phyloP scores from a whole-genome alignment of 2,329 filamentous ascomycete species.

The Colletotrichum plurivorum region DNA sequence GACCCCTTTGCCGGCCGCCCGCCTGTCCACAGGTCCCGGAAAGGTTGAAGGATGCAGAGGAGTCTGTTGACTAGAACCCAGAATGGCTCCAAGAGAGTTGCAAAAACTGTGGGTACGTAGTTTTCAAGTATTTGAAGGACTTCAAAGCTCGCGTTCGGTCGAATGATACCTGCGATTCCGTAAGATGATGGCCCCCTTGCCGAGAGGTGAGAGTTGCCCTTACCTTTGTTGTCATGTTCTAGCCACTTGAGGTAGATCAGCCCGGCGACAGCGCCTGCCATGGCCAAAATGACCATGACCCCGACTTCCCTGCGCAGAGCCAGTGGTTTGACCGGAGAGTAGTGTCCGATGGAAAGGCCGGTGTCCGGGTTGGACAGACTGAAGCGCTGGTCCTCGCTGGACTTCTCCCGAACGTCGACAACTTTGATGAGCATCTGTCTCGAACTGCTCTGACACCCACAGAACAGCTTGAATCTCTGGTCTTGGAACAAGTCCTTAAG shows the following conservation, averaged over 20 bases:
- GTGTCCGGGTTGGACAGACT: neutral
- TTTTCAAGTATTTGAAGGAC: slow-evolving; percentile 57
- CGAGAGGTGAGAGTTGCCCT: too few relatives aligned
- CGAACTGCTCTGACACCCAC: slow-evolving; percentile 9
- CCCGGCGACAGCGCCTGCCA: slow-evolving; percentile 22
- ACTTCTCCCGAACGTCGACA: neutral
- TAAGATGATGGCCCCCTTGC: neutral
- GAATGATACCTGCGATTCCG: slow-evolving; percentile 45
- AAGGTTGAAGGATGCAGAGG: slow-evolving; percentile 68
- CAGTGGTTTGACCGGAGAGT: slow-evolving; percentile 27
- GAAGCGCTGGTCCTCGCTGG: neutral
- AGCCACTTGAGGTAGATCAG: slow-evolving; percentile 40
- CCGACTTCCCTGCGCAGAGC: slow-evolving; percentile 27
- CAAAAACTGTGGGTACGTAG: slow-evolving; percentile 68
- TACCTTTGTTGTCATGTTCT: slow-evolving; percentile 12
- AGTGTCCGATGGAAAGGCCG: slow-evolving; percentile 24
- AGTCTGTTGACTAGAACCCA: slow-evolving; percentile 69
- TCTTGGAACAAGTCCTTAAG: slow-evolving; percentile 26
- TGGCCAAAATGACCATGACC: neutral
- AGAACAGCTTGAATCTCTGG: slow-evolving; percentile 14
- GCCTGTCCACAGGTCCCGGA: slow-evolving; percentile 62
- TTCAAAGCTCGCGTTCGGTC: slow-evolving; percentile 50
- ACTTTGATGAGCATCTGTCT: slow-evolving; percentile 25
- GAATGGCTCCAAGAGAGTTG: slow-evolving; percentile 69
- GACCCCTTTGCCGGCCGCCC: slow-evolving; percentile 51